Percentiles rank a stretch among this genome's conserved stretches.
Conservation (phyloP, 176 grass and related monocot genomes). For the Lolium multiflorum region DNA sequence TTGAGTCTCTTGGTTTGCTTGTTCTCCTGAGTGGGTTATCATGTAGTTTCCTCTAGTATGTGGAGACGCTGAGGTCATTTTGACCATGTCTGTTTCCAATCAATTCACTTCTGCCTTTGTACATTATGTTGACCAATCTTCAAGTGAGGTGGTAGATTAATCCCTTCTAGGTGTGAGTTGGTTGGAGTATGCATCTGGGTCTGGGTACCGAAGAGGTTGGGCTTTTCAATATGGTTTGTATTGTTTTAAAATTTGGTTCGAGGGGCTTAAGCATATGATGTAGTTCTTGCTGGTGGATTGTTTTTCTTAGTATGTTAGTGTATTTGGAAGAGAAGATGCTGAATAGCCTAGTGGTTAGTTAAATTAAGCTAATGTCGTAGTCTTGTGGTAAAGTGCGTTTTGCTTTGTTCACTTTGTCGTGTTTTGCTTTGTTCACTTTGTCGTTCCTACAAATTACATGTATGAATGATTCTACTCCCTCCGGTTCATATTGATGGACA, state of each 20-base stretch:
- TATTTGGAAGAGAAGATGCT: background rate
- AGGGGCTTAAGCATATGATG: background rate
- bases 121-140: background rate
- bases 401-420: background rate
- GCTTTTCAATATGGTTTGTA: background rate
- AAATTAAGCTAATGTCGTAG: background rate
- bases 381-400: background rate
- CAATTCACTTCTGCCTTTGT: background rate
- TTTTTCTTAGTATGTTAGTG: background rate
- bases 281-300: background rate
- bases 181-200: background rate
- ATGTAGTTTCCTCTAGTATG: background rate
- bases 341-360: background rate
- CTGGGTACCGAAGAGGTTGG: background rate
- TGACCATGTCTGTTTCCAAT: background rate
- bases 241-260: background rate
- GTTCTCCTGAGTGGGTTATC: background rate
- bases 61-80: background rate
- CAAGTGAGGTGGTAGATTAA: background rate
- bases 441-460: background rate
- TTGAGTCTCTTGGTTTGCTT: background rate
- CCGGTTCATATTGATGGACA: too few species aligned
- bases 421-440: background rate
- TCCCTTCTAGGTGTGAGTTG: background rate
- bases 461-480: slow-evolving; percentile 15